phyloP scores from a whole-genome alignment of 2,329 filamentous ascomycete genomes.

The Venturiaceae sp. region DNA sequence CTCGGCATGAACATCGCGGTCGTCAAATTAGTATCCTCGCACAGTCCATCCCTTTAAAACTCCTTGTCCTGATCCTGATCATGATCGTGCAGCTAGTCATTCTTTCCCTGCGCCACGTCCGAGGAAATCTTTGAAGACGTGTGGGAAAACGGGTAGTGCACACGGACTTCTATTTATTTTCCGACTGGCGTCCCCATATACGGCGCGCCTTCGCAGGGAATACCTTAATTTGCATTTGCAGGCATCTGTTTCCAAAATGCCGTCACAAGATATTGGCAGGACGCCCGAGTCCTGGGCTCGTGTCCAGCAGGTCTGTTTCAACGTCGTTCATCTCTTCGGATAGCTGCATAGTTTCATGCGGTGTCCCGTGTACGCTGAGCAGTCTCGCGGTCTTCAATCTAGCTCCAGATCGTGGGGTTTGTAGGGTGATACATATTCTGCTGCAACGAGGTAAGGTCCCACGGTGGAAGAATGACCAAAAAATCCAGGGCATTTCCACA shows the following conservation, averaged over 20 bases:
- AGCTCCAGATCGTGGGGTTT: not conserved
- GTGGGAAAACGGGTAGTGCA: not conserved
- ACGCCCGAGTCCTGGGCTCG: not conserved
- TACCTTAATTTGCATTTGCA: not conserved
- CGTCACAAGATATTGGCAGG: not conserved
- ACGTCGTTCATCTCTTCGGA: not conserved
- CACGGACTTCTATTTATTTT: slow-evolving; percentile 1
- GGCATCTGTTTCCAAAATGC: not conserved
- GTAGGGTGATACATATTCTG: not conserved
- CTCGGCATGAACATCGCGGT: not conserved
- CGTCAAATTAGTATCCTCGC: not conserved
- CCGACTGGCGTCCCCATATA: not conserved
- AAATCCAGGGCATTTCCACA: not conserved
- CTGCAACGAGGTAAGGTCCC: not conserved
- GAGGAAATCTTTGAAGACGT: not conserved
- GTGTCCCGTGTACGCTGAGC: not conserved
- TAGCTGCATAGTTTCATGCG: not conserved
- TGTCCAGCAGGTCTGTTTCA: not conserved
- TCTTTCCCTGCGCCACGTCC: not conserved
- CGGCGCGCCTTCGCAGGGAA: not conserved
- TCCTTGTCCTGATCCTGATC: not conserved
- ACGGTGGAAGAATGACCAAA: not conserved
- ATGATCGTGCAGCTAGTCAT: not conserved
- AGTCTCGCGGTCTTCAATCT: not conserved
- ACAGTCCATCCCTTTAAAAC: not conserved